These are phyloP conservation scores for Prasinococcaceae sp. DNA, from an alignment of 139 green algal species.

Conservation along the genomic window DNA sequence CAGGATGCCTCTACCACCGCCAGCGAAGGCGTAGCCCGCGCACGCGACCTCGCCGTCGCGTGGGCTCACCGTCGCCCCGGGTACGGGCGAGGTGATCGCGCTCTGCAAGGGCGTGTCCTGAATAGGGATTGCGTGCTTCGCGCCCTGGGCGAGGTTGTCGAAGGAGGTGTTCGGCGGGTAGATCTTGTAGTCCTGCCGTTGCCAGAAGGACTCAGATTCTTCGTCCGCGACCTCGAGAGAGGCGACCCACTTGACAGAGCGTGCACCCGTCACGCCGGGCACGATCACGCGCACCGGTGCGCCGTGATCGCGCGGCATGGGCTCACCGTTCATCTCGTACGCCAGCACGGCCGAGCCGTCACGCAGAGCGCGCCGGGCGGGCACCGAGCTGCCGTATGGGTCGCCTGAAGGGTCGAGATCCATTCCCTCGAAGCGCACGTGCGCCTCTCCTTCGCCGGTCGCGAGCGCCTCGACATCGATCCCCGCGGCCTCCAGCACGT, in stretches of 20 bases:
- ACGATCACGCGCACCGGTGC: constrained; percentile 64
- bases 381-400: not conserved
- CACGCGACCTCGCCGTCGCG: too few relatives aligned
- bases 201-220: constrained; percentile 34
- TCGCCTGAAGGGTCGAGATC: constrained; percentile 2
- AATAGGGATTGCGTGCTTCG: constrained; percentile 41
- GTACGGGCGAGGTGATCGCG: too few relatives aligned
- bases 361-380: not conserved
- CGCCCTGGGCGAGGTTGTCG: constrained; percentile 68
- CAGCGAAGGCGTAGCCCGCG: too few relatives aligned
- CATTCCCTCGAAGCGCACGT: constrained; percentile 24
- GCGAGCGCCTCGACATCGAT: not conserved
- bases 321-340: constrained; percentile 84
- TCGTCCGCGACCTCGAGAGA: constrained; percentile 59
- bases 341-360: constrained; percentile 61
- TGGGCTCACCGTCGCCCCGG: too few relatives aligned
- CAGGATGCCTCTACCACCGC: too few relatives aligned
- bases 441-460: constrained; percentile 1
- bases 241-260: constrained; percentile 76
- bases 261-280: constrained; percentile 69
- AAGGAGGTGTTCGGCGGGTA: constrained; percentile 58
- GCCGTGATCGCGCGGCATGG: constrained; percentile 56
- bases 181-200: constrained; percentile 76
- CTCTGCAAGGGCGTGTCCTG: constrained; percentile 61
- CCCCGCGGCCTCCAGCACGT: constrained; percentile 51